Evolutionary conservation across 1,284 basidiomycete species (phyloP), one percentile per base, ranked within the genome.

Genomic region (Stereum hirsutum): DNA sequence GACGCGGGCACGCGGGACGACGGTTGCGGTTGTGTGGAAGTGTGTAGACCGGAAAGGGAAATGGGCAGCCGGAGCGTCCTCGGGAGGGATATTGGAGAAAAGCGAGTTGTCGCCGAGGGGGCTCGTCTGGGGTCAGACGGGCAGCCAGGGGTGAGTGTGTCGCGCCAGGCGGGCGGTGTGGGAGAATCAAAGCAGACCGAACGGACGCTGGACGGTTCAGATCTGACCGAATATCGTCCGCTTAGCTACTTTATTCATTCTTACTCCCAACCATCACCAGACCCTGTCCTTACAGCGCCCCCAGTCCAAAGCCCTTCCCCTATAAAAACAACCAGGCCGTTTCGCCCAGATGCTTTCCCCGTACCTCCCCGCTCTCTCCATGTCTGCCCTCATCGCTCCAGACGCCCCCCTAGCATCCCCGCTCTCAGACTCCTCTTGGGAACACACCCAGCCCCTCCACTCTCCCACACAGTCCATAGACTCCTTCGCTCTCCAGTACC

Each of bases 391-490:
- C 54, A 72, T 75, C 55, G 60, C 71, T 42, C 53, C 57, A 52
- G 78, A 82, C 61, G 69, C 72, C 30, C 66, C 72, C 44, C 65
- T 81, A 37, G 66, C 74, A 48, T 74, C 76, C 33, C 74, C 75
- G 32, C 56, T 70, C 51, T 56, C 60, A 33, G 71, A 76, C 49
- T 41, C 28, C 44, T 46, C 64, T 44, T 78, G 74, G 69, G 72
- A 75, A 49, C 62, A 64, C 41, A n/a, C n/a, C n/a, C 62, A 60
- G 24, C 55, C 49, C 55, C 55, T 68, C 45, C 67, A 66, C 56
- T 56, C 69, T 30, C 54, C 59, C 24, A 57, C 57, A 15, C 40
- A 39, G 1, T 47, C 54, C 41, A 48, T 62, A 49, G 72, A 74
- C 57, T 53, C 60, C 48, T 65, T 69, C 50, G 56, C 66, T 49